phyloP scores from a whole-genome alignment of 768 basidiomycete genomes.

The Phlegmacium glaucopus region DNA sequence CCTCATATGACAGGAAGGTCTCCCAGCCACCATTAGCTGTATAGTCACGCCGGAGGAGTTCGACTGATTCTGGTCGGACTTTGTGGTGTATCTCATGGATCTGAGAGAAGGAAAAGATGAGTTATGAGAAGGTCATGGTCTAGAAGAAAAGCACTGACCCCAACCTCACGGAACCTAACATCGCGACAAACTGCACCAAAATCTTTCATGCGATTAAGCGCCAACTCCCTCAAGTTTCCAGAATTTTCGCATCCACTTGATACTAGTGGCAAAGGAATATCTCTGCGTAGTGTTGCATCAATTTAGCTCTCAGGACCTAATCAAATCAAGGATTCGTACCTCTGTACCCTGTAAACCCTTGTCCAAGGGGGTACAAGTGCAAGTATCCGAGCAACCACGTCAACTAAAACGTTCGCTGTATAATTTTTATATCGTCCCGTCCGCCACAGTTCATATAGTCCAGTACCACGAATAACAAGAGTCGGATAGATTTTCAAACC shows the following conservation, averaged over 20 bases:
- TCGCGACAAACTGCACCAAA: constrained; percentile 98
- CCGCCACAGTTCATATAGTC: constrained; percentile 92
- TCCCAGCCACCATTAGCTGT: constrained; percentile 99
- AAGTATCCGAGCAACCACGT: constrained; percentile 93
- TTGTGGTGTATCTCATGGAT: constrained; percentile 99
- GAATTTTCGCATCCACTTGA: constrained; percentile 97
- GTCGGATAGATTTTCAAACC: constrained; percentile 99
- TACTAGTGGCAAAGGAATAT: constrained; percentile 95
- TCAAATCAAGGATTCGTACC: constrained; percentile 41
- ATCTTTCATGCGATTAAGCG: constrained; percentile 97
- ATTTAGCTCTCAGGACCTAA: constrained; percentile 8
- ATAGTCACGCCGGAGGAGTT: constrained; percentile 94
- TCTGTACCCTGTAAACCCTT: constrained; percentile 94
- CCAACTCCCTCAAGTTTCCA: constrained; percentile 94
- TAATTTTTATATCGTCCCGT: constrained; percentile 99
- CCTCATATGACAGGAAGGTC: constrained; percentile 98
- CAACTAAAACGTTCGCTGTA: constrained; percentile 97
- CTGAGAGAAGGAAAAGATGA: constrained; percentile 34
- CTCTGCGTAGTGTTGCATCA: constrained; percentile 44
- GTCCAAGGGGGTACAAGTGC: constrained; percentile 99
- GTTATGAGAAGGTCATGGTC: constrained; percentile 2
- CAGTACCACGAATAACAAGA: constrained; percentile 95
- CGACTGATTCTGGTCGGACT: constrained; percentile 92
- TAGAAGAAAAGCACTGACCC: constrained; percentile 52
- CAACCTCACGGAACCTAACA: constrained; percentile 97